phyloP scores from a whole-genome alignment of 108 stramenopile genomes.

The Nitzschia sp. region DNA sequence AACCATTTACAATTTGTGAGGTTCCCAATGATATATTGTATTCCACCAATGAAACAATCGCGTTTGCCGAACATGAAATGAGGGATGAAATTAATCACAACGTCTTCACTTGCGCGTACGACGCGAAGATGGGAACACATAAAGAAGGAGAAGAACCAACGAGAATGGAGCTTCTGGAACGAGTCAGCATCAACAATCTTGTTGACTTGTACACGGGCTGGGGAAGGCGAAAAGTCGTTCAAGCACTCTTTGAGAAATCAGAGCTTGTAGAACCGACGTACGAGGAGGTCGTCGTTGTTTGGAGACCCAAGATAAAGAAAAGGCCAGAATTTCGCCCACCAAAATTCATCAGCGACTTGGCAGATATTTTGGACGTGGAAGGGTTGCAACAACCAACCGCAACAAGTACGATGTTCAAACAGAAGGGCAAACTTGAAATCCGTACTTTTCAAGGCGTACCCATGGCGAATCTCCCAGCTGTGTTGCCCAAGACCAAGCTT shows the following conservation, averaged over 20 bases:
- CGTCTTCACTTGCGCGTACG: constrained; percentile 46
- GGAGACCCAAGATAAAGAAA: constrained; percentile 47
- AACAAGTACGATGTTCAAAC: background rate
- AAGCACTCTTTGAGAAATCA: constrained; percentile 51
- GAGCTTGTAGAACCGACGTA: constrained; percentile 81
- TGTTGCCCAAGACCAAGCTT: constrained; percentile 76
- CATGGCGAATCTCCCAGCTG: constrained; percentile 80
- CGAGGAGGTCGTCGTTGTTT: constrained; percentile 65
- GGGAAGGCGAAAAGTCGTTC: constrained; percentile 56
- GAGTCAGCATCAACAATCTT: constrained; percentile 74
- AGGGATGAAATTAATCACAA: constrained; percentile 32
- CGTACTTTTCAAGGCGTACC: constrained; percentile 75
- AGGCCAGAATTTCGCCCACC: constrained; percentile 41
- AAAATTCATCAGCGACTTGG: constrained; percentile 59
- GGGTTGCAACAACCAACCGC: constrained; percentile 36
- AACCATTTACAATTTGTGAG: constrained; percentile 63
- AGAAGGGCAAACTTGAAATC: constrained; percentile 48
- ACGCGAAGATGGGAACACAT: constrained; percentile 15
- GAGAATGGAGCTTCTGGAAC: constrained; percentile 62
- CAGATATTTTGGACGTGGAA: constrained; percentile 80
- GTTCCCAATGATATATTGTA: constrained; percentile 17
- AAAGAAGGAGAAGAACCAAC: background rate
- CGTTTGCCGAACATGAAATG: constrained; percentile 34
- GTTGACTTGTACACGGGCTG: constrained; percentile 64
- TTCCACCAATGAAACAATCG: constrained; percentile 7